Evolutionary conservation across 352 stramenopile species (phyloP).

Genomic region (Globisporangium emineosum): DNA sequence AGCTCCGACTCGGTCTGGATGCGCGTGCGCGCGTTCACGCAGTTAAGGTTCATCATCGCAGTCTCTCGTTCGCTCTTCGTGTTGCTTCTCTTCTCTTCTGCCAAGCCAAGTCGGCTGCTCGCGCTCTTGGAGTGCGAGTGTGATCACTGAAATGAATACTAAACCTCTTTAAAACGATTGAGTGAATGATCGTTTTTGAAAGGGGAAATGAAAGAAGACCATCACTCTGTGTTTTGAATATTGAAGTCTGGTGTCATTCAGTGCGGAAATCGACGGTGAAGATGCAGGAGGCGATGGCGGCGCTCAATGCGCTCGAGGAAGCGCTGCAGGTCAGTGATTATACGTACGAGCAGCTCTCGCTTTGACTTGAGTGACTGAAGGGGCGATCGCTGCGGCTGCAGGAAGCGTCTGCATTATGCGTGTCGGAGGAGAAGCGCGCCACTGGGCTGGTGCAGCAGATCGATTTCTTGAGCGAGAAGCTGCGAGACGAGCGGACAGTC

Average conservation of each 20-base stretch:
- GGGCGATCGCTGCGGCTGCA: background rate
- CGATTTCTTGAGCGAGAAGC: constrained; percentile 11
- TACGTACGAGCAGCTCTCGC: background rate
- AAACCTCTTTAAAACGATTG: constrained; percentile 16
- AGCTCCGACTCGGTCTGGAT: constrained; percentile 62
- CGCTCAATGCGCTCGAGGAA: constrained; percentile 29
- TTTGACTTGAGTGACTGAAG: background rate
- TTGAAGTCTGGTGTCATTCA: constrained; percentile 24
- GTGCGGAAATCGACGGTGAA: background rate
- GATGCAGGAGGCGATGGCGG: constrained; percentile 26
- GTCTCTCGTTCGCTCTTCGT: background rate
- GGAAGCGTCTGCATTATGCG: constrained; percentile 13
- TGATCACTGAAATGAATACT: constrained; percentile 4
- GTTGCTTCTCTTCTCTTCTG: constrained; percentile 1
- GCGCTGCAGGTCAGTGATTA: constrained; percentile 26
- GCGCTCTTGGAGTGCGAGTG: background rate
- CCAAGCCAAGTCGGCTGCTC: no score
- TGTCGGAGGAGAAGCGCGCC: constrained; percentile 11
- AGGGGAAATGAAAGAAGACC: constrained; percentile 21
- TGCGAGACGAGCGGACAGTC: constrained; percentile 6
- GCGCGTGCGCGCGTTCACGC: constrained; percentile 48
- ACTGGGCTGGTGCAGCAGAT: constrained; percentile 14
- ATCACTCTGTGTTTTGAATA: constrained; percentile 16
- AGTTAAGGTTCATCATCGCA: constrained; percentile 60
- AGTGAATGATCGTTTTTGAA: constrained; percentile 12